Evolutionary conservation across 2,329 filamentous ascomycete genomes (phyloP).

Genomic region (Hymenoscyphus occultus): DNA sequence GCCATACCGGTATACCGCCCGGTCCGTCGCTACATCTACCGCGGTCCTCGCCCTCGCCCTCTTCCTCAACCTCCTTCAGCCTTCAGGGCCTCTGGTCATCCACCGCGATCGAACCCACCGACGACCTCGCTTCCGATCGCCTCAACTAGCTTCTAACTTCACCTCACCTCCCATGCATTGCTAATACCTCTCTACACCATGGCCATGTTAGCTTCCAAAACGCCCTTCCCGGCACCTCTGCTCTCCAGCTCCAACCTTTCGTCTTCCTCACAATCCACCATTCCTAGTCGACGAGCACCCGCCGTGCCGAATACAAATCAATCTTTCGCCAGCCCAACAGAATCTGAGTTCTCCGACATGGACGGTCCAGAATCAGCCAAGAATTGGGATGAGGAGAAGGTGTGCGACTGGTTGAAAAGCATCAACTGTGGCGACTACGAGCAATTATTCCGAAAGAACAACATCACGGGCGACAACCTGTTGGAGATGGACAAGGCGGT

Average conservation of each 20-base stretch:
- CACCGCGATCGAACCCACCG: background rate
- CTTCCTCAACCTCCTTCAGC: too few species aligned
- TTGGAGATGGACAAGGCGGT: slow-evolving; percentile 96
- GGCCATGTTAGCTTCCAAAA: slow-evolving; percentile 77
- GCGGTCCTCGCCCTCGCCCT: background rate
- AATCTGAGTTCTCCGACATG: slow-evolving; percentile 86
- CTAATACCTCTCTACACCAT: slow-evolving; percentile 42
- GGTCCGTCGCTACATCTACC: background rate
- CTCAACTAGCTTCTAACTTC: slow-evolving; percentile 2
- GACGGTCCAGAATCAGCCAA: slow-evolving; percentile 73
- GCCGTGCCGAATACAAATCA: slow-evolving; percentile 50
- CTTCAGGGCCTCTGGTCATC: background rate
- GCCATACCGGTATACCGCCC: background rate
- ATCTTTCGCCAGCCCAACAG: slow-evolving; percentile 72
- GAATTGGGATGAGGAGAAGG: slow-evolving; percentile 88
- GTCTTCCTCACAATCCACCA: slow-evolving; percentile 47
- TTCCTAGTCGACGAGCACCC: slow-evolving; percentile 52
- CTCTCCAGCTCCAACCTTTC: slow-evolving; percentile 45
- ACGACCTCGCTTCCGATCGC: background rate
- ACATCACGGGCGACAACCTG: slow-evolving; percentile 96
- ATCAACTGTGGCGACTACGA: slow-evolving; percentile 96
- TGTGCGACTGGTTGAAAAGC: slow-evolving; percentile 84
- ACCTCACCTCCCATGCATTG: slow-evolving; percentile 27
- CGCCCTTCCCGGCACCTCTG: slow-evolving; percentile 61
- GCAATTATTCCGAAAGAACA: slow-evolving; percentile 81